Base-by-base conservation (phyloP, 2,329 filamentous ascomycete species). In the Colletotrichum filicis region DNA sequence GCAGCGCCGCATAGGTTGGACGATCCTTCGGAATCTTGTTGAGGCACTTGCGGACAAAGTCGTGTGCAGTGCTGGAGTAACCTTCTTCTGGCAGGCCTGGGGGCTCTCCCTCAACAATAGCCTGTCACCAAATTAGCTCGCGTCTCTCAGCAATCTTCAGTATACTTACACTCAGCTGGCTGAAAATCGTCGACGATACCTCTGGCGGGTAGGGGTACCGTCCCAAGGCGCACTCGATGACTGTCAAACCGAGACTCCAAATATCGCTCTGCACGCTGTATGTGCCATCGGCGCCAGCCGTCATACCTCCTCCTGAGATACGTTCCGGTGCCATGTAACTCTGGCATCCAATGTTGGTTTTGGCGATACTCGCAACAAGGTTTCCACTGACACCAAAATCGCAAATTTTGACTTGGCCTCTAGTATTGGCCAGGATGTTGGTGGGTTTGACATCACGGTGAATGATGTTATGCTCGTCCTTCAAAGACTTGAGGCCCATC, bases 401-500 rank as follows among this genome's bases (percentile, higher is more conserved):
- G 83, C 97, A 99, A 71, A 99, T 98, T 85, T 99, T 99, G 86
- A 98, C 89, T 80, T 98, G 95, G 1, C 97, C 97, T 55, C 89
- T 89, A 2, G 92, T 94, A 83, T 98, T 99, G 82, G 95, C 91
- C 1, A 99, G 88, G 73, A 99, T 98, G 79, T 99, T 99, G n/a
- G 97, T 99, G 1, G 97, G 97, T 83, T 99, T 99, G 76, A 99
- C 97, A 80, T 99, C 97, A 76, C 97, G 93, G 81, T 99, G 97
- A 76, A 99, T 99, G 83, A 99, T 99, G 84, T 98, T 98, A 86
- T 99, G 97, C 74, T 98, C 95, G 75, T 99, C 97, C 82, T 99
- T 99, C 74, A 99, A 85, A 24, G 92, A 92, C 85, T 97, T 98
- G 74, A 99, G 87, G 0, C 97, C 97, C 89, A 95, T 94, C 7